Conservation (phyloP, 2,329 filamentous ascomycete genomes). For the Annulohypoxylon truncatum region DNA sequence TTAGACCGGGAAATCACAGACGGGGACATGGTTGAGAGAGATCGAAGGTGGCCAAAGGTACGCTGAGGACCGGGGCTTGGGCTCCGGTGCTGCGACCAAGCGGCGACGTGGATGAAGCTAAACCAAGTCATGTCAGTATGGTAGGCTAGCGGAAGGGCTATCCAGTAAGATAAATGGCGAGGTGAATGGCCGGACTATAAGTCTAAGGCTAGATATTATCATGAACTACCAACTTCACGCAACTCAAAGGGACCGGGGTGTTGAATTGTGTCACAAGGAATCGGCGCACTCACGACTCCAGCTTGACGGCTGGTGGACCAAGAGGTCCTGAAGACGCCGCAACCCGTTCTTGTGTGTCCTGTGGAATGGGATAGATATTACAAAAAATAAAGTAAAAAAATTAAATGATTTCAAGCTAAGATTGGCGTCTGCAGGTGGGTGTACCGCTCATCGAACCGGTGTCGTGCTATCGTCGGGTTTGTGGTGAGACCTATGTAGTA, state of each 20-base stretch:
- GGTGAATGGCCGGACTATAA: neutral
- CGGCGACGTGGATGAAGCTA: conserved; percentile 66
- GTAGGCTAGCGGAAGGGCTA: neutral
- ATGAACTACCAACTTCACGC: neutral
- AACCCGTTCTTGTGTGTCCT: conserved; percentile 38
- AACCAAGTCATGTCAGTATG: conserved; percentile 41
- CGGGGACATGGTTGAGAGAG: conserved; percentile 63
- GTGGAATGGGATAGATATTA: conserved; percentile 36
- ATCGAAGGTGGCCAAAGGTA: conserved; percentile 63
- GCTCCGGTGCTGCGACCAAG: conserved; percentile 62
- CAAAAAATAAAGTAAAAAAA: conserved; percentile 35
- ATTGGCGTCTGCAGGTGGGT: conserved; percentile 26
- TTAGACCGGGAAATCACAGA: conserved; percentile 56
- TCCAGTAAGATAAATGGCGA: neutral
- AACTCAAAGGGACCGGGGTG: neutral
- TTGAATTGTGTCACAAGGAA: neutral
- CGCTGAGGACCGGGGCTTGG: conserved; percentile 51
- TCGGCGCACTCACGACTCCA: conserved; percentile 50
- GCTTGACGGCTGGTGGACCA: conserved; percentile 51
- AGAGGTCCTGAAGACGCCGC: conserved; percentile 44
- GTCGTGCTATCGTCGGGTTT: conserved; percentile 27
- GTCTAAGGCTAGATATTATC: neutral
- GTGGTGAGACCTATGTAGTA: conserved; percentile 43
- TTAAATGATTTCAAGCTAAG: conserved; percentile 29
- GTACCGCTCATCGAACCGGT: conserved; percentile 30